Base-by-base conservation (phyloP, 176 grass and related monocot species). In the Oryza meyeriana region DNA sequence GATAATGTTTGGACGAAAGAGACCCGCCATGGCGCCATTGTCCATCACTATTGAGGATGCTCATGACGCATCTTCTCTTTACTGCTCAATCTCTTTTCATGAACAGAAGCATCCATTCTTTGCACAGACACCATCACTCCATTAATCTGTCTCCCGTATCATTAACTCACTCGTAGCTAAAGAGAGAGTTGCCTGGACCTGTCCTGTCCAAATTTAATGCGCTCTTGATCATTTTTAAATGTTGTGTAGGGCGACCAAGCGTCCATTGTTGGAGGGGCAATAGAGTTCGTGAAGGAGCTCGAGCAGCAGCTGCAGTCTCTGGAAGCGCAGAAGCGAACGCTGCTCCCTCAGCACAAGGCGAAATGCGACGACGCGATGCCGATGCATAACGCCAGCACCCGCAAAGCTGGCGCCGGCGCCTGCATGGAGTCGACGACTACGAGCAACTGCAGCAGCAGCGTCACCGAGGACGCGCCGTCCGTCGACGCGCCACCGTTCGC, bases 281-380 rank as follows among this genome's bases (percentile, higher is more conserved):
- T 99, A 50, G 97, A 99, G 61, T 99, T 94, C 84, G 91, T 99
- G 12, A 99, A 96, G 91, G 91, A 96, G 80, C 83, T 99, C 4
- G 97, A 99, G 89, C 97, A 99, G 85, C 89, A 93, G 77, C 72
- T 94, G 0, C 97, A 99, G 73, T 99, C 83, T 0, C 87, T 99
- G 13, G 97, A 99, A 77, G 87, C 85, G 12, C 91, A 92, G 74
- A 94, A 99, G 83, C 88, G 90, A 24, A 64, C 63, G 39, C 86
- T 98, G 35, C 63, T 2, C 22, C 82, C 63, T 4, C 85, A 88
- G 4, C 59, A 55, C 20, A 67, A 55, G 76, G 29, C 72, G 2
- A 41, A 9, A 25, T 24, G 66, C 17, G 79, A 83, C 24, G 36
- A 83, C 24, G 36, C 82, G 0, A 40, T 33, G 69, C 25, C 63